A percentile compares a stretch with the other conserved stretches of the same genome.
Conservation (phyloP, 768 basidiomycete species). For the Vararia minispora region DNA sequence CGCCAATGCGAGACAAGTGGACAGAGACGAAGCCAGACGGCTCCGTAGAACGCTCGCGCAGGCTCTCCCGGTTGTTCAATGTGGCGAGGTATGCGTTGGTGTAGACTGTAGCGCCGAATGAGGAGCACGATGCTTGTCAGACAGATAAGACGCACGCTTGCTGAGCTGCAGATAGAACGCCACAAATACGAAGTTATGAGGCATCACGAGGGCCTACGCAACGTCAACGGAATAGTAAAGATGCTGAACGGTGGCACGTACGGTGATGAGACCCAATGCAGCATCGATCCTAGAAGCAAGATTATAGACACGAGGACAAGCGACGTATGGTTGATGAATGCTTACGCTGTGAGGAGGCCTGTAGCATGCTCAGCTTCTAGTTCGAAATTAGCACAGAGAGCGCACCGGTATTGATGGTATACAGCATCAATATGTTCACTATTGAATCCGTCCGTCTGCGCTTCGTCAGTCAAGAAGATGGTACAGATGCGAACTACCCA, state of each 20-base stretch:
- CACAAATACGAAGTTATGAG: constrained; percentile 43
- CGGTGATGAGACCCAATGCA: constrained; percentile 30
- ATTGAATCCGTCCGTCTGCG: constrained; percentile 37
- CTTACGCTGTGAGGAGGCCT: constrained; percentile 29
- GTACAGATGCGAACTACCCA: constrained; percentile 12
- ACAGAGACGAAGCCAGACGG: constrained; percentile 3
- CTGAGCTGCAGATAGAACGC: constrained; percentile 41
- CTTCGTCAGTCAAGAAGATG: neutral
- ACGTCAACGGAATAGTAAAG: neutral
- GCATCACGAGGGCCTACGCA: constrained; percentile 35
- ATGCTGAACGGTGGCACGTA: constrained; percentile 8
- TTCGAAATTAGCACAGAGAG: constrained; percentile 12
- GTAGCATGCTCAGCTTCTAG: constrained; percentile 17
- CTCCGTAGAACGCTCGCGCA: neutral
- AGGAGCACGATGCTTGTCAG: neutral
- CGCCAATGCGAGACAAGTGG: constrained; percentile 2
- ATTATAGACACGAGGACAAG: neutral
- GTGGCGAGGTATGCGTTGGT: constrained; percentile 45
- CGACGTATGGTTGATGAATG: neutral
- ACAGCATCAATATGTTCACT: constrained; percentile 35
- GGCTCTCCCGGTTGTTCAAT: constrained; percentile 24
- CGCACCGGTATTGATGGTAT: constrained; percentile 45
- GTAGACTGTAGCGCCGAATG: constrained; percentile 39
- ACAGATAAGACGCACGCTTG: constrained; percentile 30
- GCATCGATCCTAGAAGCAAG: constrained; percentile 31